Conservation (phyloP, 371 early-diverging fungal genomes). For the Dichotomocladium elegans region DNA sequence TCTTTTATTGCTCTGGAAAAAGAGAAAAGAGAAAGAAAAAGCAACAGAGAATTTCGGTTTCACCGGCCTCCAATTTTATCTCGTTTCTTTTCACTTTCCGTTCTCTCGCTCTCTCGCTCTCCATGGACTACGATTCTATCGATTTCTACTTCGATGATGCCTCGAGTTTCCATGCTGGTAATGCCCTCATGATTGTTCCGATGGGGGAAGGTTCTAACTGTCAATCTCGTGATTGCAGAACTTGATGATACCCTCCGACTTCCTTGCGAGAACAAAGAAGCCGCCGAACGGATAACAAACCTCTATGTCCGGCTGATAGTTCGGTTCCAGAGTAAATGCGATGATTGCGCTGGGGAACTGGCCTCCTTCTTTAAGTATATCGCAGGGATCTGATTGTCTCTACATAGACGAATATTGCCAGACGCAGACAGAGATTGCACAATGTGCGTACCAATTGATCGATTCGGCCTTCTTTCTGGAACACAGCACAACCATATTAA, state of each 20-base stretch:
- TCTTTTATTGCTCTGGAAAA: too few relatives aligned
- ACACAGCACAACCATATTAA: slow-evolving; percentile 52
- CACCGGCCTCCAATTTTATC: background rate
- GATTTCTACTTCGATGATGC: slow-evolving; percentile 44
- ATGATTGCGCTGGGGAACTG: background rate
- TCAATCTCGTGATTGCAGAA: too few relatives aligned
- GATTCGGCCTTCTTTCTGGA: slow-evolving; percentile 63
- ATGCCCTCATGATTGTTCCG: background rate
- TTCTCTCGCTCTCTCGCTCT: background rate
- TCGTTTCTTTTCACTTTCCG: slow-evolving; percentile 2
- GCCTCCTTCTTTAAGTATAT: background rate
- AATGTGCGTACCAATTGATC: slow-evolving; percentile 60
- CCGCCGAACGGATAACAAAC: slow-evolving; percentile 30
- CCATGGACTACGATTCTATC: slow-evolving; percentile 29
- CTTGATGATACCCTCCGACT: slow-evolving; percentile 44
- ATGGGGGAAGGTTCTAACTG: too few relatives aligned
- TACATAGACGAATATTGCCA: slow-evolving; percentile 52
- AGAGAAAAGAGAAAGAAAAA: background rate
- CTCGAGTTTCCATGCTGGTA: slow-evolving; percentile 49
- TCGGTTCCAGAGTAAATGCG: slow-evolving; percentile 29
- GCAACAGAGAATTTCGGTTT: background rate
- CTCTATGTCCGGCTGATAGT: slow-evolving; percentile 39
- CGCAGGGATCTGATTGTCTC: too few relatives aligned
- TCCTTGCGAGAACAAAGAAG: slow-evolving; percentile 28
- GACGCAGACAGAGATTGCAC: slow-evolving; percentile 43